Percentiles rank a stretch among this genome's conserved stretches.
phyloP scores from a whole-genome alignment of 257 asterid species.

The Forsythia suspensa region DNA sequence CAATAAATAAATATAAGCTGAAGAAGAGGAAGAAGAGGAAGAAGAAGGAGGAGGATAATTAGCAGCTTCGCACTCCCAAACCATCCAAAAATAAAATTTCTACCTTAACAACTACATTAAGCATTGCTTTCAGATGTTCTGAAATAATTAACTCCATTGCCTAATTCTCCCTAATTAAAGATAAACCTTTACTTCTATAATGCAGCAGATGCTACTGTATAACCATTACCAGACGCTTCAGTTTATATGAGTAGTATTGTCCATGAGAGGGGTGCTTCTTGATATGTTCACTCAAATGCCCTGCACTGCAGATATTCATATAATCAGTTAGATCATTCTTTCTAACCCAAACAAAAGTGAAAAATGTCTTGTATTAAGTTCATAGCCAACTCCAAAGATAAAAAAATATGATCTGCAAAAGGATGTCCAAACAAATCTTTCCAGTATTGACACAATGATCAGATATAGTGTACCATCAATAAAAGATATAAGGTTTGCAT shows the following conservation, averaged over 20 bases:
- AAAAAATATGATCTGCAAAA: background rate
- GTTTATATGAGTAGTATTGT: slow-evolving; percentile 71
- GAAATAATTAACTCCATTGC: background rate
- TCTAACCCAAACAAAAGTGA: background rate
- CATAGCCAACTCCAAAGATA: background rate
- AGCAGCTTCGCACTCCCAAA: background rate
- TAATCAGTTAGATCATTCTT: slow-evolving; percentile 24
- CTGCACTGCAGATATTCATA: slow-evolving; percentile 61
- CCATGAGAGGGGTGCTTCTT: slow-evolving; percentile 55
- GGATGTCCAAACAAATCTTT: background rate
- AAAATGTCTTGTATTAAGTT: slow-evolving; percentile 1
- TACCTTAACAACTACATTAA: background rate
- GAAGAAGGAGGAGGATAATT: background rate
- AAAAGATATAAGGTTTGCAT: slow-evolving; percentile 1
- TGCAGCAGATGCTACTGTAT: background rate
- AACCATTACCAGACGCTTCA: slow-evolving; percentile 66
- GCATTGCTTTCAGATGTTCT: background rate
- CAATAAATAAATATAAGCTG: background rate
- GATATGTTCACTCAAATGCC: slow-evolving; percentile 74
- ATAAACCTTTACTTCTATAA: background rate
- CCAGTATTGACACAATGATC: background rate
- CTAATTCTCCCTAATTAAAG: background rate
- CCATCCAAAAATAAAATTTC: background rate
- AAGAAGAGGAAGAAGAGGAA: background rate
- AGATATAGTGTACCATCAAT: background rate